These are phyloP conservation scores for Reutealis trisperma DNA, from an alignment of 345 rosid species.

Conservation along the genomic window DNA sequence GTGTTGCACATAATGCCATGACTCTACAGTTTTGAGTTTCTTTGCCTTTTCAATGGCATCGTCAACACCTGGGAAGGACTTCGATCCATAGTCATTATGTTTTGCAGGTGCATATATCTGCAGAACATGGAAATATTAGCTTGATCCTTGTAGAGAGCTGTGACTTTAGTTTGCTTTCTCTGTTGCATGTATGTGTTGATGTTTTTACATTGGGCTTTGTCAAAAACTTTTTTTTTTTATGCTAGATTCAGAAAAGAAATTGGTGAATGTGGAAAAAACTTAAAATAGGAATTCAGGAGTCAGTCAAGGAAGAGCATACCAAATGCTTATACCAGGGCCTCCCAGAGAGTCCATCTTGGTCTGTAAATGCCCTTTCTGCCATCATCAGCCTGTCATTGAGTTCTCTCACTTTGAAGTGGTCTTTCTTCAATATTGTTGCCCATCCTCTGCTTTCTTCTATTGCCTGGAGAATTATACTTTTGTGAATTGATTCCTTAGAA, in stretches of 20 bases:
- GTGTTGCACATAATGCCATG: slow-evolving; percentile 72
- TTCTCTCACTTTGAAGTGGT: slow-evolving; percentile 49
- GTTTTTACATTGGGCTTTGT: not conserved
- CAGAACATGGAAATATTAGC: slow-evolving; percentile 11
- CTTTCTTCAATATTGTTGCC: slow-evolving; percentile 37
- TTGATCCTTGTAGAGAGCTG: not conserved
- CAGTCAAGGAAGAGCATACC: slow-evolving; percentile 34
- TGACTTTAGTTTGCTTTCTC: not conserved
- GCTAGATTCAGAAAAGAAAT: not conserved
- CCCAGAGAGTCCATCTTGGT: slow-evolving; percentile 64
- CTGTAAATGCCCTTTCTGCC: slow-evolving; percentile 78
- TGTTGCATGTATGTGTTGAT: not conserved
- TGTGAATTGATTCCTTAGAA: slow-evolving; percentile 1
- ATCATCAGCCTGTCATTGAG: slow-evolving; percentile 77
- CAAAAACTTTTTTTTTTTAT: not conserved
- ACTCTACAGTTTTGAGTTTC: slow-evolving; percentile 43
- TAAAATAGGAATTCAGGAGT: not conserved
- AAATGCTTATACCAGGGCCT: slow-evolving; percentile 78
- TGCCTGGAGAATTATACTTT: slow-evolving; percentile 32
- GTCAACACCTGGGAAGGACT: slow-evolving; percentile 71
- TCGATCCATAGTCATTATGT: slow-evolving; percentile 76
- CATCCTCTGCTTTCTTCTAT: slow-evolving; percentile 39
- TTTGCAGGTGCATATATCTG: slow-evolving; percentile 73
- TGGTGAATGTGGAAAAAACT: not conserved
- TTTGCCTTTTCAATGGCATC: slow-evolving; percentile 69